Conservation (phyloP, 257 asterid species). For the Ajuga chamaepitys region DNA sequence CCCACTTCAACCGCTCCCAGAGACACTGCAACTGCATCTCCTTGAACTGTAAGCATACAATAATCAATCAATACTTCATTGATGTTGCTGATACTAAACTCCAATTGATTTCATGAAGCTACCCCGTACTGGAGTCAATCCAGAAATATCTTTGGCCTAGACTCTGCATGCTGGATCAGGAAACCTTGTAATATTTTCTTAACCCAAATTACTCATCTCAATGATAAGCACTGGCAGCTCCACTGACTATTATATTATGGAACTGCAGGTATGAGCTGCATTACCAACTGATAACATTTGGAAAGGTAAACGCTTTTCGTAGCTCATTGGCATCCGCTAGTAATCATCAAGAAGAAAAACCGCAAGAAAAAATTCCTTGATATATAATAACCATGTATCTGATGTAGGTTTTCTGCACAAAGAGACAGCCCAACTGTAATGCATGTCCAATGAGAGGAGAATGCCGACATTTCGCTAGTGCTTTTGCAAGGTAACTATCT, state of each 20-base stretch:
- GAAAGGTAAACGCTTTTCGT: slow-evolving; percentile 48
- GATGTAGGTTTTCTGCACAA: slow-evolving; percentile 91
- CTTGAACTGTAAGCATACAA: slow-evolving; percentile 61
- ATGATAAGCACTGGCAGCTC: slow-evolving; percentile 11
- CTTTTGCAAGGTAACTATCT: slow-evolving; percentile 73
- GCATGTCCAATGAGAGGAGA: slow-evolving; percentile 90
- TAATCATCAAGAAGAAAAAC: not conserved
- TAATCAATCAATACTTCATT: slow-evolving; percentile 5
- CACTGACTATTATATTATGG: slow-evolving; percentile 27
- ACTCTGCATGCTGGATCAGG: slow-evolving; percentile 78
- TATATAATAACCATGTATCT: slow-evolving; percentile 6
- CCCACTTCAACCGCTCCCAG: slow-evolving; percentile 89
- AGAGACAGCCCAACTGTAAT: slow-evolving; percentile 84
- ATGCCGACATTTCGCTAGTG: slow-evolving; percentile 93
- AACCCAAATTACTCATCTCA: slow-evolving; percentile 6
- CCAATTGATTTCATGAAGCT: slow-evolving; percentile 34
- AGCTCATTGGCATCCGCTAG: not conserved
- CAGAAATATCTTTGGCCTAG: slow-evolving; percentile 92
- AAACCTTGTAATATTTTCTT: slow-evolving; percentile 49
- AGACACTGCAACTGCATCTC: slow-evolving; percentile 75
- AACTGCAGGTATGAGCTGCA: slow-evolving; percentile 75
- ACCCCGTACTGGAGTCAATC: slow-evolving; percentile 68
- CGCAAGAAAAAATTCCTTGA: slow-evolving; percentile 2
- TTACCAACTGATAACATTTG: slow-evolving; percentile 86
- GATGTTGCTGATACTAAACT: slow-evolving; percentile 8